Base-by-base conservation (phyloP, 306 rosid species). In the Fagus sylvatica region DNA sequence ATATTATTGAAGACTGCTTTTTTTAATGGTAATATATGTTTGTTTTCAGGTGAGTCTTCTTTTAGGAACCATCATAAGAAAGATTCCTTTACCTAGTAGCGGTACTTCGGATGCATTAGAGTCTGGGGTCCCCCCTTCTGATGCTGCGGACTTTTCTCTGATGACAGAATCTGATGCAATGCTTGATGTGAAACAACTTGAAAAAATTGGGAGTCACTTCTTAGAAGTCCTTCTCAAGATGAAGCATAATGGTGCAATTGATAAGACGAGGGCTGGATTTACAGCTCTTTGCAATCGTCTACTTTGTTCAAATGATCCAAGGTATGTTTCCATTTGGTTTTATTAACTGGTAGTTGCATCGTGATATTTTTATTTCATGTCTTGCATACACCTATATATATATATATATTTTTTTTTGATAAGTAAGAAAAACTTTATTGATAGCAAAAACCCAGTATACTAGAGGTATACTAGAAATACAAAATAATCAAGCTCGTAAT, bases 241-340 rank as follows among this genome's bases (percentile, higher is more conserved):
- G 97, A 93, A 95, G 91, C 99, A 93, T 79, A 95, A 95, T 79
- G 99, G 99, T 72, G 99, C 99, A 53, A 95, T 95, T 83, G 99
- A 95, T 79, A 95, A 95, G 91, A 95, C 98, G 2, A 89, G 99
- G 84, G 99, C 98, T 19, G 99, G 99, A 78, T 93, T 95, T 80
- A 91, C 99, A 59, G 98, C 99, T 69, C 98, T 95, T 81, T 95
- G 98, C 86, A 95, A 95, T 70, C 96, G 98, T 59, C 80, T 95
- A 75, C 98, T 95, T 79, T 95, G 98, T 84, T 95, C 99, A 60
- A 89, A 85, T 84, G 97, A 93, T 83, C 87, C 90, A 54, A 79
- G 90, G 98, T 95, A 86, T 36, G 70, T 56, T 71, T 39, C 69
- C 42, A 5, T 65, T 55, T 57, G 36, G 2, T 61, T 76, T 41